A percentile compares a stretch with the other conserved stretches of the same genome.
phyloP scores from a whole-genome alignment of 345 rosid species.

The Citrus unshiu region DNA sequence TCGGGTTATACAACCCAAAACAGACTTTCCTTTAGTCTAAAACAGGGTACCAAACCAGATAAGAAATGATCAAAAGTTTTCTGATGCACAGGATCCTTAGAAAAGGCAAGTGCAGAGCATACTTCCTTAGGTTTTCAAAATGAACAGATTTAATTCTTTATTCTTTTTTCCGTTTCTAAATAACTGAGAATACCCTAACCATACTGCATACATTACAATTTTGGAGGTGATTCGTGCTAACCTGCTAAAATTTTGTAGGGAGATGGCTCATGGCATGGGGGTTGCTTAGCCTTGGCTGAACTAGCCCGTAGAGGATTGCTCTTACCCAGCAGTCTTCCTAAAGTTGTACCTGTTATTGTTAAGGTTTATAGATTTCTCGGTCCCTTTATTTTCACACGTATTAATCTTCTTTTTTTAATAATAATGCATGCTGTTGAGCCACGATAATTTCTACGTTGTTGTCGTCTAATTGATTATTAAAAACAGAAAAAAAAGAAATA shows the following conservation, averaged over 20 bases:
- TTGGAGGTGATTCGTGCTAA: conserved; percentile 19
- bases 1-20: too few species aligned
- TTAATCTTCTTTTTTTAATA: not conserved
- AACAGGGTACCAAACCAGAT: too few species aligned
- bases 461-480: not conserved
- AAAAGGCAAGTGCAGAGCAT: too few species aligned
- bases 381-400: not conserved
- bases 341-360: conserved; percentile 76
- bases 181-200: not conserved
- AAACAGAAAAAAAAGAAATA: too few species aligned
- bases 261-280: conserved; percentile 99
- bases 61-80: too few species aligned
- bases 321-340: conserved; percentile 82
- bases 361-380: conserved; percentile 48
- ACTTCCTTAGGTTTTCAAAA: too few species aligned
- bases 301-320: conserved; percentile 94
- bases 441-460: not conserved
- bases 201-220: not conserved
- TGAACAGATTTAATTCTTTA: too few species aligned
- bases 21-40: too few species aligned
- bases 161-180: too few species aligned
- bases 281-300: conserved; percentile 95
- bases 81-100: too few species aligned
- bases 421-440: not conserved
- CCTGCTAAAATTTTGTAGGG: conserved; percentile 52